Conservation (phyloP, 805 yeast species). For the Starmerella stigmatis region DNA sequence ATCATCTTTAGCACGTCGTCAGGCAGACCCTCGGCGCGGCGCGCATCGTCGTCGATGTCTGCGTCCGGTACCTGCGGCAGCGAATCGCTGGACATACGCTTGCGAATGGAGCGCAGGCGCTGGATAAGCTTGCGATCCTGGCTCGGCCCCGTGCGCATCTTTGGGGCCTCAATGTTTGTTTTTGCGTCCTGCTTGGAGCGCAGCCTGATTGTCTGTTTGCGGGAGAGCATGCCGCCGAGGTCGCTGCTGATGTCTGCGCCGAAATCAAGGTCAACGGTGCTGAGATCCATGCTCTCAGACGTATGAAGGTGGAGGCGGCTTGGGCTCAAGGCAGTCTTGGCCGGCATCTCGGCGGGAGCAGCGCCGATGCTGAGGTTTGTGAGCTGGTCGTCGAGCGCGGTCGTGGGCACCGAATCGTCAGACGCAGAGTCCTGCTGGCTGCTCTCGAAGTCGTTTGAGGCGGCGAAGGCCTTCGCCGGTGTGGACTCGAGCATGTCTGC, state of each 20-base stretch:
- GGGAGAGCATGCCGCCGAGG: constrained; percentile 15
- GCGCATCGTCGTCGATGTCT: constrained; percentile 15
- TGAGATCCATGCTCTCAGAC: constrained; percentile 2
- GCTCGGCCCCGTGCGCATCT: constrained; percentile 16
- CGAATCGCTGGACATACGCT: constrained; percentile 11
- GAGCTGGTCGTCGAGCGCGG: constrained; percentile 10
- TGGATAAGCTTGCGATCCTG: constrained; percentile 20
- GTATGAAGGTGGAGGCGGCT: background rate
- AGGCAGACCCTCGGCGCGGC: constrained; percentile 20
- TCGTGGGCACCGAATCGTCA: constrained; percentile 13
- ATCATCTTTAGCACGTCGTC: constrained; percentile 23
- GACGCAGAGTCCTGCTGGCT: background rate
- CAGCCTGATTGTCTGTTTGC: constrained; percentile 20
- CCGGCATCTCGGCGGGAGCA: background rate
- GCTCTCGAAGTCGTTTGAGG: constrained; percentile 8
- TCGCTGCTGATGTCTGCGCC: constrained; percentile 14
- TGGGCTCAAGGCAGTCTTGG: background rate
- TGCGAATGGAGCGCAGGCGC: constrained; percentile 23
- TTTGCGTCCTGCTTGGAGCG: constrained; percentile 11
- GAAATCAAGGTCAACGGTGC: constrained; percentile 8
- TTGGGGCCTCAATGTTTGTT: constrained; percentile 6
- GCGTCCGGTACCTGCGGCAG: constrained; percentile 1
- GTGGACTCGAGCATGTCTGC: background rate
- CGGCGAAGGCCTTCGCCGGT: constrained; percentile 6
- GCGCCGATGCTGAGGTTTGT: constrained; percentile 6